Base-by-base conservation (phyloP, 306 rosid genomes). In the Quercus glauca region DNA sequence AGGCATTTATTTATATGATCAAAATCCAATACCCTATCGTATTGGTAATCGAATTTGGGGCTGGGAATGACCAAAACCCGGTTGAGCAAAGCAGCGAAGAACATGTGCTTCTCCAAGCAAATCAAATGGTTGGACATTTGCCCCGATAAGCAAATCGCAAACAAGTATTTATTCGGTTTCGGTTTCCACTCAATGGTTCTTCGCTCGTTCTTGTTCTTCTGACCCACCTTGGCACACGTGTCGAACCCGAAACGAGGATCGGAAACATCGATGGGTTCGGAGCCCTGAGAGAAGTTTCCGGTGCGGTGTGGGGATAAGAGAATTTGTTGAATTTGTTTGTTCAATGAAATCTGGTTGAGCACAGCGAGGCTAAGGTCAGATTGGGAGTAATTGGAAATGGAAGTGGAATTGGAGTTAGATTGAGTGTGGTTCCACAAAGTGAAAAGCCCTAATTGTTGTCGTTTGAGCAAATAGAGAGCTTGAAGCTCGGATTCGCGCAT, bases 21-120 rank as follows among this genome's bases (percentile, higher is more conserved):
- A 53, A 91, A 88, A 74, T 95, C 98, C 79, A 95, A 63, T 78
- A 95, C 99, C 55, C 89, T 92, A 20, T 80, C 90, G 80, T 76
- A 95, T 71, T 77, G 88, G 80, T 57, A 91, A 82, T 95, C 99
- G 69, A 90, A 82, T 79, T 89, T 93, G 68, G 93, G 69, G 77
- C 99, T 91, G 5, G 99, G 99, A 90, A 93, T 86, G 52, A 95
- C 96, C 85, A 95, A 73, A 71, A 90, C 83, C 73, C 98, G 87
- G 52, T 86, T 84, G 6, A 95, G 92, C 79, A 95, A 73, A 25
- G 29, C 29, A 28, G 29, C 29, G 4, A 28, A 28, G 29, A 28
- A 28, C 29, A 28, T 28, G 29, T 28, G 29, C 29, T 28, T 28
- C 29, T 28, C 29, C 29, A 28, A 28, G 29, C 29, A 28, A 28